Percentiles rank a stretch among this genome's conserved stretches.
Evolutionary conservation across 139 green algal species (phyloP).

Genomic region (Zygnema circumcarinatum): DNA sequence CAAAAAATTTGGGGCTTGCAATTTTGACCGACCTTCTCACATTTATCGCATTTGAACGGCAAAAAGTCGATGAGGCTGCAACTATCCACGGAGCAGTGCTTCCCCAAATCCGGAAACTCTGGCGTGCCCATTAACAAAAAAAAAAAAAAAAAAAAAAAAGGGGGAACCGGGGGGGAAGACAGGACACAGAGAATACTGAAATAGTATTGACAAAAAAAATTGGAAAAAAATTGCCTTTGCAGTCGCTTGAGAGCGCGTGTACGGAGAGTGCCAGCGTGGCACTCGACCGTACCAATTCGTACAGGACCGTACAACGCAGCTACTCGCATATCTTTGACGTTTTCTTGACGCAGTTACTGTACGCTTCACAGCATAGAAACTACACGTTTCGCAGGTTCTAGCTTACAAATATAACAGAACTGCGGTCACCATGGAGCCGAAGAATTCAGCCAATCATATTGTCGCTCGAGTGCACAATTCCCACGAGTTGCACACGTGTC

Average conservation of each 20-base stretch:
- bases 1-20: too few species aligned
- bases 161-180: not conserved
- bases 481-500: too few species aligned
- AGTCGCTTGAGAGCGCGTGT: not conserved
- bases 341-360: too few species aligned
- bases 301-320: too few species aligned
- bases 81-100: conserved; percentile 36
- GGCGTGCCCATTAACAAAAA: conserved; percentile 44
- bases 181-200: not conserved
- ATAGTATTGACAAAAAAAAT: not conserved
- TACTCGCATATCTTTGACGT: too few species aligned
- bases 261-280: not conserved
- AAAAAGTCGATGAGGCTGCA: conserved; percentile 61
- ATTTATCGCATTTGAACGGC: conserved; percentile 61
- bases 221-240: not conserved
- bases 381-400: too few species aligned
- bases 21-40: conserved; percentile 33
- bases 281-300: too few species aligned
- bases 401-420: too few species aligned
- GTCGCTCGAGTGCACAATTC: too few species aligned
- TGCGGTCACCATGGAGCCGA: too few species aligned
- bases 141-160: not conserved
- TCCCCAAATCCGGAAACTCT: conserved; percentile 45
- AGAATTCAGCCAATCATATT: too few species aligned
- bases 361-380: too few species aligned